phyloP scores from a whole-genome alignment of 345 rosid genomes.

The Salix purpurea region DNA sequence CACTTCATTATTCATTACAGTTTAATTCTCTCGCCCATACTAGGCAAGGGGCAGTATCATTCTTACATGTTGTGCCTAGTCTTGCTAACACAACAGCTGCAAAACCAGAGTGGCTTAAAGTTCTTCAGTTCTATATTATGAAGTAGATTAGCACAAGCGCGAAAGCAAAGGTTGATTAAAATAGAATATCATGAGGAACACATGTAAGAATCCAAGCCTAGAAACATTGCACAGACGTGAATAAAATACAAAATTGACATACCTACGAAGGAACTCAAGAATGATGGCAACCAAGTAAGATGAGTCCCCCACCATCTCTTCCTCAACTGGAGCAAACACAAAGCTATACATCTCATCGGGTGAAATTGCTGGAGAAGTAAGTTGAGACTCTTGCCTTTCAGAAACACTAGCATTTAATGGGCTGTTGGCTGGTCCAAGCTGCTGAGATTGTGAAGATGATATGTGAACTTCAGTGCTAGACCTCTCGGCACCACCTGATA shows the following conservation, averaged over 20 bases:
- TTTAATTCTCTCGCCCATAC: background rate
- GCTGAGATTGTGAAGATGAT: conserved; percentile 33
- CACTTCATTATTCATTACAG: background rate
- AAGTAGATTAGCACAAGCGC: background rate
- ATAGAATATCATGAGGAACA: background rate
- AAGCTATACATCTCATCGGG: conserved; percentile 87
- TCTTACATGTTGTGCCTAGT: background rate
- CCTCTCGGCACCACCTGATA: conserved; percentile 35
- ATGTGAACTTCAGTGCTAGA: conserved; percentile 28
- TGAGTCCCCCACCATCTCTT: conserved; percentile 78
- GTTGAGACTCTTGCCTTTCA: conserved; percentile 66
- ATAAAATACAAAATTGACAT: conserved; percentile 18
- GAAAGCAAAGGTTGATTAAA: background rate
- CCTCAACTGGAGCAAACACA: conserved; percentile 84
- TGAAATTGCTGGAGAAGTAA: conserved; percentile 75
- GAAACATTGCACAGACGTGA: background rate
- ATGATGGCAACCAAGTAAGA: conserved; percentile 80
- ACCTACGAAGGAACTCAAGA: conserved; percentile 87
- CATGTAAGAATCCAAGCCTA: background rate
- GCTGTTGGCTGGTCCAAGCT: conserved; percentile 39
- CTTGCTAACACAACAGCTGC: background rate
- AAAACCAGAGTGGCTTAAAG: background rate
- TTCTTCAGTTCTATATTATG: background rate
- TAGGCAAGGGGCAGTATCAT: background rate
- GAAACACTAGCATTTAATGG: conserved; percentile 42